phyloP scores from a whole-genome alignment of 306 rosid species.

The Canavalia gladiata region DNA sequence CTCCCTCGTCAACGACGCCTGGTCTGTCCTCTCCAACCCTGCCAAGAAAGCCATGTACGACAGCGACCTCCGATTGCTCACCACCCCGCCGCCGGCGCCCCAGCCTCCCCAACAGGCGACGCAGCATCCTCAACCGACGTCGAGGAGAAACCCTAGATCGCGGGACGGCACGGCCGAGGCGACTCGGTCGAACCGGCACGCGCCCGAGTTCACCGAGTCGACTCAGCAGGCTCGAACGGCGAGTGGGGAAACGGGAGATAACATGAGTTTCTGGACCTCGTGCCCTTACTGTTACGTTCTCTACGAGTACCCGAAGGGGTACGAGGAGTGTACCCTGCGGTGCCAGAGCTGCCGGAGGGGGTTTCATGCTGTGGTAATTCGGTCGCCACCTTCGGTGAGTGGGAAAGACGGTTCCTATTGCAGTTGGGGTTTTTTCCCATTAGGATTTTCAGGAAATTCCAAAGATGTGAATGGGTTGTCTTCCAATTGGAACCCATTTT shows the following conservation, averaged over 20 bases:
- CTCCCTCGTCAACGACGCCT: conserved; percentile 80
- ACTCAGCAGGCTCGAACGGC: conserved; percentile 41
- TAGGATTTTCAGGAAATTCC: conserved; percentile 64
- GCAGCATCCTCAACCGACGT: conserved; percentile 30
- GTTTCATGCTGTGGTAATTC: conserved; percentile 74
- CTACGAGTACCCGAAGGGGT: conserved; percentile 78
- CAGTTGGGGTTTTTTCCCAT: conserved; percentile 88
- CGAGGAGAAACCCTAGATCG: conserved; percentile 54
- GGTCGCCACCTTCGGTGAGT: conserved; percentile 71
- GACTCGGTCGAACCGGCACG: conserved; percentile 49
- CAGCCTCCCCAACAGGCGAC: background rate
- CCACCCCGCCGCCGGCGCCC: conserved; percentile 48
- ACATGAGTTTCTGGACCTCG: conserved; percentile 85
- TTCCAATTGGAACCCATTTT: conserved; percentile 77
- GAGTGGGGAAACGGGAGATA: conserved; percentile 38
- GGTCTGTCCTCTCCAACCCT: conserved; percentile 82
- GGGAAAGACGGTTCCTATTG: conserved; percentile 64
- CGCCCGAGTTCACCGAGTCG: conserved; percentile 58
- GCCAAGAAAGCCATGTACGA: conserved; percentile 76
- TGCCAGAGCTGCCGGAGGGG: conserved; percentile 89
- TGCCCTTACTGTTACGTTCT: conserved; percentile 90
- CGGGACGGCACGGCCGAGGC: conserved; percentile 41
- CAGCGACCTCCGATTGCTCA: conserved; percentile 61
- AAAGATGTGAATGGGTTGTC: conserved; percentile 54
- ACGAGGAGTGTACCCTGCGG: conserved; percentile 83